These are phyloP conservation scores for Botrytis cinerea DNA, from an alignment of 2,329 filamentous ascomycete genomes.

Conservation along the genomic window DNA sequence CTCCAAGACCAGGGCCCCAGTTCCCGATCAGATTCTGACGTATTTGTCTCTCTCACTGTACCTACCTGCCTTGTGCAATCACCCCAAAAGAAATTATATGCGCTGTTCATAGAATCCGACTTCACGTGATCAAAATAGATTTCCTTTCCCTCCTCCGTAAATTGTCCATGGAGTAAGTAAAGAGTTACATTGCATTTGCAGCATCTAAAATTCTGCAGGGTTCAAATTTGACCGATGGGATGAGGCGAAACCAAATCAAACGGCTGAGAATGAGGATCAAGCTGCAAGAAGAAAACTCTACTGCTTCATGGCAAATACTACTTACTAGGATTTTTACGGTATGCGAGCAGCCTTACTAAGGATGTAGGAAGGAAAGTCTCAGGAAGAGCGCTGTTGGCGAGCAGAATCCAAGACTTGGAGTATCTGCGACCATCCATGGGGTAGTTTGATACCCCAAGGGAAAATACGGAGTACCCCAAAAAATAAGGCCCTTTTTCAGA, in stretches of 20 bases:
- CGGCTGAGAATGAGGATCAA: background rate
- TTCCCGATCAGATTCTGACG: conserved; percentile 2
- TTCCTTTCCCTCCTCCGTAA: background rate
- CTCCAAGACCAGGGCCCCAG: background rate
- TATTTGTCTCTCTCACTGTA: conserved; percentile 2
- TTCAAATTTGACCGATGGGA: conserved; percentile 9
- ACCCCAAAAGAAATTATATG: background rate
- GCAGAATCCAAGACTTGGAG: conserved; percentile 9
- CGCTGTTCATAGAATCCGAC: background rate
- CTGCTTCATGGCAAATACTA: background rate
- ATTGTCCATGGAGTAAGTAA: conserved; percentile 1
- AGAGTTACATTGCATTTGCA: conserved; percentile 15
- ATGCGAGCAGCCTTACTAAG: background rate
- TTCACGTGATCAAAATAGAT: background rate
- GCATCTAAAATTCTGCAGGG: background rate
- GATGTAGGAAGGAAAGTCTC: background rate
- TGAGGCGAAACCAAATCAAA: conserved; percentile 16
- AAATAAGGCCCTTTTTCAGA: conserved; percentile 13
- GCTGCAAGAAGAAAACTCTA: conserved; percentile 9
- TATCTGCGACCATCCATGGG: conserved; percentile 3
- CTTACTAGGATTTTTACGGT: conserved; percentile 7
- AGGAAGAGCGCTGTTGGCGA: conserved; percentile 5
- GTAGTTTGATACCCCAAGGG: conserved; percentile 13
- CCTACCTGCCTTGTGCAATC: conserved; percentile 12
- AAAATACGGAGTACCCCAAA: conserved; percentile 21